Evolutionary conservation across 1,284 basidiomycete genomes (phyloP).

Genomic region (Cryptococcus sp.): DNA sequence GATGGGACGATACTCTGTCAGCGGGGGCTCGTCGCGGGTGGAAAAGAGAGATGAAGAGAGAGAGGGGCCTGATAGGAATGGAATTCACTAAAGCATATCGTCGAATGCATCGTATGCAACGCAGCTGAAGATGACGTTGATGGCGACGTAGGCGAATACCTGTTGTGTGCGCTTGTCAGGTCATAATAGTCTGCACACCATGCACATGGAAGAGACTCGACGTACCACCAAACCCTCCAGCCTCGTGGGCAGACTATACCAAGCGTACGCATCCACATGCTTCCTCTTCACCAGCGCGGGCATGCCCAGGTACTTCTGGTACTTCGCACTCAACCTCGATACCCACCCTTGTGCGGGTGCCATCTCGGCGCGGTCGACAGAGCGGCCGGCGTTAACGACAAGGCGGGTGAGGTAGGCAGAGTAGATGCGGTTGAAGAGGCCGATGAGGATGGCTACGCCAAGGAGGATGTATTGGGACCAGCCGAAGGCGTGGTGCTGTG

Average conservation of each 20-base stretch:
- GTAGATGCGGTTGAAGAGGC: slow-evolving; percentile 16
- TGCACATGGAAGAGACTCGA: too few relatives aligned
- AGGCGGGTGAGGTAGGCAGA: slow-evolving; percentile 3
- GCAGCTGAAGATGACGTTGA: slow-evolving; percentile 44
- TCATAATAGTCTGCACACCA: too few relatives aligned
- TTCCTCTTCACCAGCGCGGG: slow-evolving; percentile 27
- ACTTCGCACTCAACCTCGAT: slow-evolving; percentile 9
- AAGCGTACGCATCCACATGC: slow-evolving; percentile 25
- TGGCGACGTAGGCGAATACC: slow-evolving; percentile 25
- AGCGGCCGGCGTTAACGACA: not conserved
- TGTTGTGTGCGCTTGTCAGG: too few relatives aligned
- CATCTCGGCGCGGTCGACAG: not conserved
- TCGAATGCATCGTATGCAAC: slow-evolving; percentile 57
- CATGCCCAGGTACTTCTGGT: slow-evolving; percentile 16
- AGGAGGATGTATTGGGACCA: slow-evolving; percentile 23
- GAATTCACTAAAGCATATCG: slow-evolving; percentile 25
- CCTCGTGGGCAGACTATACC: slow-evolving; percentile 28
- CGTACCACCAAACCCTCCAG: slow-evolving; percentile 28
- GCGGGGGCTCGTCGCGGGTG: too few relatives aligned
- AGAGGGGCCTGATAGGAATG: too few relatives aligned
- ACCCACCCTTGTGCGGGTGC: not conserved
- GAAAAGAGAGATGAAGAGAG: not conserved
- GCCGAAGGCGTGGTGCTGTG: slow-evolving; percentile 27
- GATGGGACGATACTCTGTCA: not conserved
- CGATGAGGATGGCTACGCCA: slow-evolving; percentile 15